phyloP scores from a whole-genome alignment of 208 protist genomes.

The Strigomonas culicis region DNA sequence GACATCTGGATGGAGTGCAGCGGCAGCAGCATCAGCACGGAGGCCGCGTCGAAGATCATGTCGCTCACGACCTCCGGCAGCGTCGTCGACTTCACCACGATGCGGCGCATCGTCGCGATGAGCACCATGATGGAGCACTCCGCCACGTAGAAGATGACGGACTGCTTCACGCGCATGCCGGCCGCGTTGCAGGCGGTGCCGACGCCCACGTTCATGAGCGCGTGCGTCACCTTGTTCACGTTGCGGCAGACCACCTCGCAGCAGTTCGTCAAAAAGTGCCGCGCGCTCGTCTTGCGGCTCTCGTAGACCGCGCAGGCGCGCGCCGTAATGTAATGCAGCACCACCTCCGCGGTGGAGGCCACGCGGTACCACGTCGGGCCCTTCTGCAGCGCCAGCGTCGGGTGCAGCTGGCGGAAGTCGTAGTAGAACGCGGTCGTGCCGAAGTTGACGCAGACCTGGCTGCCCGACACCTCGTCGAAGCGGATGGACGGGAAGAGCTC shows the following conservation, averaged over 20 bases:
- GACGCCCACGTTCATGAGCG: constrained; percentile 59
- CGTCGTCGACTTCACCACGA: constrained; percentile 15
- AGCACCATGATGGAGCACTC: constrained; percentile 73
- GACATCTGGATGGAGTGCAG: constrained; percentile 81
- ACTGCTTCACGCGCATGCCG: constrained; percentile 39
- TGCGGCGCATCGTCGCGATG: constrained; percentile 74
- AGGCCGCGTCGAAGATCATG: constrained; percentile 80
- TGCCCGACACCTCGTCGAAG: constrained; percentile 46
- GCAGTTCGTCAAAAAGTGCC: constrained; percentile 47
- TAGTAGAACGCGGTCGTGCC: constrained; percentile 68
- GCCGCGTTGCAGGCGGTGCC: constrained; percentile 24
- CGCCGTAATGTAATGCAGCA: constrained; percentile 71
- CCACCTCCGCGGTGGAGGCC: constrained; percentile 64
- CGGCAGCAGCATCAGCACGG: constrained; percentile 78
- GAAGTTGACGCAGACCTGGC: constrained; percentile 81
- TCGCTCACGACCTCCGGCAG: constrained; percentile 31
- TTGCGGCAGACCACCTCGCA: constrained; percentile 70
- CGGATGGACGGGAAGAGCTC: constrained; percentile 61
- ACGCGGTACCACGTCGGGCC: constrained; percentile 78
- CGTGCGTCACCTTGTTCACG: constrained; percentile 67
- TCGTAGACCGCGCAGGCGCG: constrained; percentile 61
- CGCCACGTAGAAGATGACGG: constrained; percentile 58
- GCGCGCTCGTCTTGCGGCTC: constrained; percentile 21
- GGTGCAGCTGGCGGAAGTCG: constrained; percentile 79
- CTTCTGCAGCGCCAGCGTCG: constrained; percentile 29